Conservation (phyloP, 352 stramenopile genomes). For the Paralagenidium karlingii region DNA sequence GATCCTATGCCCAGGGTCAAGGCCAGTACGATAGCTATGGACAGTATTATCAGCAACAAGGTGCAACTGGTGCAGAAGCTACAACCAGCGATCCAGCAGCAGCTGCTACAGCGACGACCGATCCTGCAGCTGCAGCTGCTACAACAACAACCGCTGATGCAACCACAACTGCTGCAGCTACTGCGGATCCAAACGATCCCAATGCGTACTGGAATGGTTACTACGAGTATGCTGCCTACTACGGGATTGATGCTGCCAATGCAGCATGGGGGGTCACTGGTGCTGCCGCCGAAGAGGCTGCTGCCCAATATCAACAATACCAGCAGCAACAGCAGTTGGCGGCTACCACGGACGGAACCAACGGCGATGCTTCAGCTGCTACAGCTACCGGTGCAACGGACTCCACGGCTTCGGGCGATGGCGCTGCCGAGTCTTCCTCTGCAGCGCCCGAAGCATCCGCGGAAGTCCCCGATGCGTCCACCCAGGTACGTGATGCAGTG, state of each 20-base stretch:
- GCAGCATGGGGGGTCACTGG: slow-evolving; percentile 75
- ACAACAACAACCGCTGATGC: slow-evolving; percentile 8
- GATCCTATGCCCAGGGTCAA: slow-evolving; percentile 35
- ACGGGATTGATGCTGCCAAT: slow-evolving; percentile 75
- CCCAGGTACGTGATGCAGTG: too few relatives aligned
- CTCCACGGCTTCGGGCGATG: too few relatives aligned
- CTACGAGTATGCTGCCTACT: slow-evolving; percentile 84
- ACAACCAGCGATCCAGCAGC: too few relatives aligned
- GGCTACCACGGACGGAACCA: too few relatives aligned
- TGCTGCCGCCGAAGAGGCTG: slow-evolving; percentile 49
- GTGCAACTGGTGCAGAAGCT: not conserved
- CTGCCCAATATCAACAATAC: slow-evolving; percentile 62
- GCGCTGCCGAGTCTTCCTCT: too few relatives aligned
- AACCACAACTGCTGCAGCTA: slow-evolving; percentile 10
- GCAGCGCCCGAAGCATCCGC: too few relatives aligned
- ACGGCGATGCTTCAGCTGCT: too few relatives aligned
- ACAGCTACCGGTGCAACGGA: too few relatives aligned
- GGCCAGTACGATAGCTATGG: slow-evolving; percentile 52
- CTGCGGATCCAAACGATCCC: slow-evolving; percentile 70
- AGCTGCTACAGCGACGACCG: slow-evolving; percentile 1
- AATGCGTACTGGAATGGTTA: slow-evolving; percentile 85
- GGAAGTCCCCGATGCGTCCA: too few relatives aligned
- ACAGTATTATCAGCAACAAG: slow-evolving; percentile 64
- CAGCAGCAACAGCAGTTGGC: too few relatives aligned
- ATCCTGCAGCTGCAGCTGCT: slow-evolving; percentile 1